phyloP scores from a whole-genome alignment of 164 flowering plant species.

The Stephania cephalantha region DNA sequence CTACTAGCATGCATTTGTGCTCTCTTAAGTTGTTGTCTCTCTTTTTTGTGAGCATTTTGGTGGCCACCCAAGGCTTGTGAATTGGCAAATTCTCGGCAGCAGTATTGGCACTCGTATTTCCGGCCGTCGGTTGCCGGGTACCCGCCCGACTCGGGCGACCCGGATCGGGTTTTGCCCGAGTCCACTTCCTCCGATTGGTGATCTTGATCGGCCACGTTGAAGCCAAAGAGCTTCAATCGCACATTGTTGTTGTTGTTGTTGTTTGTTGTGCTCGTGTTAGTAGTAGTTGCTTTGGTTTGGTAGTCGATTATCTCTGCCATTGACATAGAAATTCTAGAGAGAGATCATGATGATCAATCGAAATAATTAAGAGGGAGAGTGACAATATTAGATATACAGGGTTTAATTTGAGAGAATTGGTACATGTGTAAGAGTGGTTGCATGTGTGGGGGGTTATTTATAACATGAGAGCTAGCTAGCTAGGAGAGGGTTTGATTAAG shows the following conservation, averaged over 20 bases:
- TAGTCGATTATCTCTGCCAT: slow-evolving; percentile 44
- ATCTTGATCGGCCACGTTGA: slow-evolving; percentile 47
- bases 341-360: background rate
- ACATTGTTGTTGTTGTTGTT: slow-evolving; percentile 10
- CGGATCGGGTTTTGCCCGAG: slow-evolving; percentile 29
- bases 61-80: slow-evolving; percentile 98
- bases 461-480: slow-evolving; percentile 11
- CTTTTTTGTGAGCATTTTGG: slow-evolving; percentile 97
- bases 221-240: slow-evolving; percentile 74
- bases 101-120: slow-evolving; percentile 94
- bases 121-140: slow-evolving; percentile 40
- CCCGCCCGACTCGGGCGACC: slow-evolving; percentile 32
- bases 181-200: slow-evolving; percentile 28
- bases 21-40: slow-evolving; percentile 80
- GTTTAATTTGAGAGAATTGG: background rate
- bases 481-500: background rate
- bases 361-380: background rate
- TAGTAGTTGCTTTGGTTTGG: slow-evolving; percentile 20
- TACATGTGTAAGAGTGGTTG: slow-evolving; percentile 13
- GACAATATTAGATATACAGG: no score
- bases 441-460: slow-evolving; percentile 32
- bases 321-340: slow-evolving; percentile 4
- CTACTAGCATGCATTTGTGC: slow-evolving; percentile 68
- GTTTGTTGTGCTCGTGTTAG: slow-evolving; percentile 6
- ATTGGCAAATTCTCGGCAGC: slow-evolving; percentile 85